Evolutionary conservation across 2,329 filamentous ascomycete genomes (phyloP).

Genomic region (Calonectria pseudoreteaudii): DNA sequence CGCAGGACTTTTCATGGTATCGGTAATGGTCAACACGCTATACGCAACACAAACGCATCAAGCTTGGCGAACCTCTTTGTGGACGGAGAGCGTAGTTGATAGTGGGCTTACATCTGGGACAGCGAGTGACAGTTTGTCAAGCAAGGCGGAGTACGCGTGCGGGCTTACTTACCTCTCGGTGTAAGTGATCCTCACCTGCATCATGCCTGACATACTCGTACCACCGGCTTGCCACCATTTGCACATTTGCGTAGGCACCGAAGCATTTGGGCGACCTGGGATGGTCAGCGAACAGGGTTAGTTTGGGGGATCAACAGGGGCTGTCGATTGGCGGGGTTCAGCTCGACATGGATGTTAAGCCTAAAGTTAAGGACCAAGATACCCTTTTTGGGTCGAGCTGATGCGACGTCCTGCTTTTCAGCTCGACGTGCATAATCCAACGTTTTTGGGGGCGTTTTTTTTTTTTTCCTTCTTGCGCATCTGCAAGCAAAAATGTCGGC

Average conservation of each 20-base stretch:
- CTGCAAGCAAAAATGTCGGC: constrained; percentile 3
- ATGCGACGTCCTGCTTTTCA: neutral
- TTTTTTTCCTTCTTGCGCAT: neutral
- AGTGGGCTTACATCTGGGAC: neutral
- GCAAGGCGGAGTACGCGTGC: neutral
- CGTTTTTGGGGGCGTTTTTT: neutral
- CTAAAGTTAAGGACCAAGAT: neutral
- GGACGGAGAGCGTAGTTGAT: neutral
- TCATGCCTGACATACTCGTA: no score
- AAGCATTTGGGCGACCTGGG: neutral
- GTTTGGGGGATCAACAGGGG: neutral
- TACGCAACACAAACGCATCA: neutral
- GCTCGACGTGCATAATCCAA: neutral
- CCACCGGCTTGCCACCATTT: neutral
- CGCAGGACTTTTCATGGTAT: neutral
- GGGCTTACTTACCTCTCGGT: neutral
- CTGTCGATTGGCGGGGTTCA: neutral
- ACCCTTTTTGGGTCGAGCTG: neutral
- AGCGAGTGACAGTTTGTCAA: no score
- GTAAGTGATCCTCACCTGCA: neutral
- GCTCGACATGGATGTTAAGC: neutral
- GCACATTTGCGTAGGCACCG: neutral
- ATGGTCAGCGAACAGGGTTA: neutral
- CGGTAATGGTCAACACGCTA: neutral
- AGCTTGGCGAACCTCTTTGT: neutral